Conservation (phyloP, 257 asterid genomes). For the Eustoma russellianum region DNA sequence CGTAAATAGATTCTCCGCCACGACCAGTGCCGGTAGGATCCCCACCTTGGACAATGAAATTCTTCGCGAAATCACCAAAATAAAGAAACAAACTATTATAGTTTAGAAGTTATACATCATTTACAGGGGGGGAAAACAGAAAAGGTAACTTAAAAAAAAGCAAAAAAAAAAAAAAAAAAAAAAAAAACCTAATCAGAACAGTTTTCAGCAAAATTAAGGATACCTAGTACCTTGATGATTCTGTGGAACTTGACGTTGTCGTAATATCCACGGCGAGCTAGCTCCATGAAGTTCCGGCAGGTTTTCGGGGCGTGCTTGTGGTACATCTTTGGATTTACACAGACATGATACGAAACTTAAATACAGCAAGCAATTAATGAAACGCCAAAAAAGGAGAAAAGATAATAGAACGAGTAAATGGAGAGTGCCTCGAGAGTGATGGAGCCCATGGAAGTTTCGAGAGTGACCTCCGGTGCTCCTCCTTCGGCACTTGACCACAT, state of each 20-base stretch:
- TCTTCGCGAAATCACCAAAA: constrained; percentile 27
- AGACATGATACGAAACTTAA: too few species aligned
- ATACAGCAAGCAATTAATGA: not conserved
- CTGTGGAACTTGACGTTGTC: constrained; percentile 84
- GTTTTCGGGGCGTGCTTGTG: constrained; percentile 89
- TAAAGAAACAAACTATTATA: too few species aligned
- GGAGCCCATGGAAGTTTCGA: constrained; percentile 93
- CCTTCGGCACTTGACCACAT: constrained; percentile 54
- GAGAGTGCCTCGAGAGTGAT: constrained; percentile 53
- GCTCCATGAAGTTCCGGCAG: constrained; percentile 84
- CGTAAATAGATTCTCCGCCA: constrained; percentile 94
- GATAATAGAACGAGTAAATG: not conserved
- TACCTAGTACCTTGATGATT: constrained; percentile 57
- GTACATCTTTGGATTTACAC: constrained; percentile 42
- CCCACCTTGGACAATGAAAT: constrained; percentile 93
- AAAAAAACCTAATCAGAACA: too few species aligned
- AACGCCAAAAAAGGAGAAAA: not conserved
- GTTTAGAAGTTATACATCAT: too few species aligned
- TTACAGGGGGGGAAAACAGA: too few species aligned
- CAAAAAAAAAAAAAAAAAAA: not conserved
- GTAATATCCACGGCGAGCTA: constrained; percentile 89
- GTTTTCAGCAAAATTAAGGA: not conserved
- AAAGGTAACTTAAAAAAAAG: too few species aligned
- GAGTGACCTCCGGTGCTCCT: constrained; percentile 89
- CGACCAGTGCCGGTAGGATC: constrained; percentile 98